These are phyloP conservation scores for Aspergillus baeticus DNA, from an alignment of 495 filamentous ascomycete genomes.

Conservation along the genomic window DNA sequence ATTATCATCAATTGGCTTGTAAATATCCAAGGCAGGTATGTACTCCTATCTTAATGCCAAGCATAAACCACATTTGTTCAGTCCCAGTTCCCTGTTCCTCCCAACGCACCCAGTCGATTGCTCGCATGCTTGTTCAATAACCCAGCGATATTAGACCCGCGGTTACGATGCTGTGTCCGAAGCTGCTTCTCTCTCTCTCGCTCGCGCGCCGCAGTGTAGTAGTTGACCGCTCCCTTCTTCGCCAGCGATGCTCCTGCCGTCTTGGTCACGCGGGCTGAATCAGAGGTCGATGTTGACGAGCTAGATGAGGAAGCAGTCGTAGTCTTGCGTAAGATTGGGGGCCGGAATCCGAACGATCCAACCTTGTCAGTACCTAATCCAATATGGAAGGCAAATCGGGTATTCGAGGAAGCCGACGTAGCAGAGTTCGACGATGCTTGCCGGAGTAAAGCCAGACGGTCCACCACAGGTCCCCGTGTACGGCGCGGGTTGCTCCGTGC, in stretches of 20 bases:
- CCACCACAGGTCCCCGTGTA: slow-evolving; percentile 60
- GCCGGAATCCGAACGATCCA: slow-evolving; percentile 61
- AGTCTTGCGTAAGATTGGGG: slow-evolving; percentile 73
- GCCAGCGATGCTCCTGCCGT: slow-evolving; percentile 50
- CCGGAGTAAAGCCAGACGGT: slow-evolving; percentile 79
- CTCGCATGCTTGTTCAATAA: slow-evolving; percentile 38
- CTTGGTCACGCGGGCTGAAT: slow-evolving; percentile 38
- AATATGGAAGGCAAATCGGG: slow-evolving; percentile 62
- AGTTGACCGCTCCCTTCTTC: slow-evolving; percentile 80
- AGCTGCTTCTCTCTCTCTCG: slow-evolving; percentile 62
- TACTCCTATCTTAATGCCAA: slow-evolving; percentile 1
- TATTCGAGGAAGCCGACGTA: slow-evolving; percentile 36
- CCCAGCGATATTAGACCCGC: slow-evolving; percentile 34
- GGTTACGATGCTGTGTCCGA: slow-evolving; percentile 45
- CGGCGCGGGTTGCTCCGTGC: slow-evolving; percentile 48
- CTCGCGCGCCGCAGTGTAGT: slow-evolving; percentile 75
- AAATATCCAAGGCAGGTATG: not conserved
- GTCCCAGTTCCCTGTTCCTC: slow-evolving; percentile 40
- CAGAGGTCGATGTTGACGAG: slow-evolving; percentile 25
- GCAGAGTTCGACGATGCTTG: slow-evolving; percentile 55
- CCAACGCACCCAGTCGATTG: slow-evolving; percentile 32
- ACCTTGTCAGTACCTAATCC: slow-evolving; percentile 33
- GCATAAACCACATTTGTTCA: slow-evolving; percentile 13
- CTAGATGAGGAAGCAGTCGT: slow-evolving; percentile 48
- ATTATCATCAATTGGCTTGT: not conserved